A percentile compares a stretch with the other conserved stretches of the same genome.
These are phyloP conservation scores for Hibiscus trionum DNA, from an alignment of 345 rosid species.

Conservation along the genomic window DNA sequence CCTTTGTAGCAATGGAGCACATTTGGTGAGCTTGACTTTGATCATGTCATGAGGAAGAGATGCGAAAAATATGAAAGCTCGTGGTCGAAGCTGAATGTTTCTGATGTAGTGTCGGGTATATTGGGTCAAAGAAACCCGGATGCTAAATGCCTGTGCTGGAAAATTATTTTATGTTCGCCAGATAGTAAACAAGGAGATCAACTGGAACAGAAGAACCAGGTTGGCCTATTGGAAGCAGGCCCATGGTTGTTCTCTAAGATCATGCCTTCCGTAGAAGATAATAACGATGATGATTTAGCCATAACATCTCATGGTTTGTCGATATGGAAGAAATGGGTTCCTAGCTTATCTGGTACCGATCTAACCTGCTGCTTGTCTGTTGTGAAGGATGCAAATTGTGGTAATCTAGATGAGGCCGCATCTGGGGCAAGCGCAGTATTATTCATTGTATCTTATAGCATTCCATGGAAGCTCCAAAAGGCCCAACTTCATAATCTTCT, in stretches of 20 bases:
- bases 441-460: constrained; percentile 53
- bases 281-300: constrained; percentile 35
- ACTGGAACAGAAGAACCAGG: constrained; percentile 19
- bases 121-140: constrained; percentile 46
- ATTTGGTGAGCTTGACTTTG: constrained; percentile 50
- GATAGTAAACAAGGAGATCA: constrained; percentile 24
- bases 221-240: constrained; percentile 31
- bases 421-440: constrained; percentile 74
- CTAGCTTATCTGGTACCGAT: constrained; percentile 32
- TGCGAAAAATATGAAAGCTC: constrained; percentile 51
- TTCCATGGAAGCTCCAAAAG: constrained; percentile 62
- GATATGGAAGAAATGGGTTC: constrained; percentile 74
- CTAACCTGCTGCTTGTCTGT: constrained; percentile 62
- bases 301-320: constrained; percentile 57
- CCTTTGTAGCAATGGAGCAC: constrained; percentile 36
- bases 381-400: constrained; percentile 40
- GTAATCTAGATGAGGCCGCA: constrained; percentile 27
- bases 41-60: constrained; percentile 58
- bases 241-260: constrained; percentile 74
- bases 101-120: constrained; percentile 47
- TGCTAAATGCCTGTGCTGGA: constrained; percentile 70
- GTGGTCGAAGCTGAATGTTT: constrained; percentile 76
- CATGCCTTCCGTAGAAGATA: constrained; percentile 39
- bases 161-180: constrained; percentile 51
- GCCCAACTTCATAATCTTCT: constrained; percentile 48